A percentile compares a stretch with the other conserved stretches of the same genome.
phyloP scores from a whole-genome alignment of 306 rosid genomes.

The Canavalia gladiata region DNA sequence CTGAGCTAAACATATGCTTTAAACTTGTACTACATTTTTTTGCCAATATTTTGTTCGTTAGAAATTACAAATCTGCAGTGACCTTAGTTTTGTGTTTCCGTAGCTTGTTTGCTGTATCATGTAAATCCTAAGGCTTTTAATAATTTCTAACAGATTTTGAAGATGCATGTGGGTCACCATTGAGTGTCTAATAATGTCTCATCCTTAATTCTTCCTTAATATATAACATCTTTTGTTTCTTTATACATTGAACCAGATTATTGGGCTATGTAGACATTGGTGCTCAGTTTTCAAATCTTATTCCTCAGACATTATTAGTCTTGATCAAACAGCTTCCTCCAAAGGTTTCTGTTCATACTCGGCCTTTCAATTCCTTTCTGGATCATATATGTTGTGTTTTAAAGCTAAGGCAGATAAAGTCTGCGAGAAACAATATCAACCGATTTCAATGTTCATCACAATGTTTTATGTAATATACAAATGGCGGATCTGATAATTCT shows the following conservation, averaged over 20 bases:
- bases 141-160: constrained; percentile 63
- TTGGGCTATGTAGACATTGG: constrained; percentile 76
- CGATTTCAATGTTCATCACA: too few species aligned
- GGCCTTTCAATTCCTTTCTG: neutral
- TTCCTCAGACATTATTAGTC: constrained; percentile 75
- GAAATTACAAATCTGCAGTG: neutral
- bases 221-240: constrained; percentile 1
- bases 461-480: too few species aligned
- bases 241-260: constrained; percentile 54
- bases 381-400: neutral
- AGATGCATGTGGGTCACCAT: constrained; percentile 79
- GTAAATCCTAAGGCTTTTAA: constrained; percentile 29
- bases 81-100: constrained; percentile 3
- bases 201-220: constrained; percentile 28
- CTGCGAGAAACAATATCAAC: too few species aligned
- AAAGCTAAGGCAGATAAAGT: too few species aligned
- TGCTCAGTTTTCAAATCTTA: constrained; percentile 76
- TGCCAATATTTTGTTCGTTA: neutral
- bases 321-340: constrained; percentile 82
- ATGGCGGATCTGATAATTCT: too few species aligned
- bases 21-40: neutral
- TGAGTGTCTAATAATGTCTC: constrained; percentile 58
- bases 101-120: neutral
- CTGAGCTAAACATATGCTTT: constrained; percentile 18
- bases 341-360: constrained; percentile 57